Conservation (phyloP, 352 stramenopile genomes). For the Plasmopara halstedii region DNA sequence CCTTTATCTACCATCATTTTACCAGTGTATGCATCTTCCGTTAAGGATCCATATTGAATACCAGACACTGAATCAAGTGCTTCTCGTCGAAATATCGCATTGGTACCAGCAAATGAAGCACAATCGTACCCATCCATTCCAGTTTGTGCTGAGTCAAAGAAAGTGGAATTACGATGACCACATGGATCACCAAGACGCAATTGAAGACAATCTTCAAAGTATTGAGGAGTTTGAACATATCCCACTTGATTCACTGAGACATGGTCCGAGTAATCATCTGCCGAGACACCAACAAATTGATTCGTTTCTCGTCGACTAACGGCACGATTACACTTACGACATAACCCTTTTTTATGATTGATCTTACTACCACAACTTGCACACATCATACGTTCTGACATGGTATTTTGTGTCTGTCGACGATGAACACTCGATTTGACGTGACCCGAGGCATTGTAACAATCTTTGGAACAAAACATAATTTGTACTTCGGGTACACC, state of each 20-base stretch:
- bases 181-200: conserved; percentile 51
- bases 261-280: conserved; percentile 63
- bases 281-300: conserved; percentile 44
- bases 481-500: conserved; percentile 57
- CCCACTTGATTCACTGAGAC: conserved; percentile 64
- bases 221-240: conserved; percentile 68
- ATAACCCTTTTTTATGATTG: conserved; percentile 57
- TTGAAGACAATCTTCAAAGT: conserved; percentile 66
- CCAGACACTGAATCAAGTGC: conserved; percentile 64
- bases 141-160: conserved; percentile 66
- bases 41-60: conserved; percentile 70
- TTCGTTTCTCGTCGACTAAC: conserved; percentile 27
- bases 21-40: conserved; percentile 67
- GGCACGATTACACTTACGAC: conserved; percentile 48
- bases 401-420: conserved; percentile 61
- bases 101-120: conserved; percentile 64
- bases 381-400: conserved; percentile 56
- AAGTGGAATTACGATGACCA: conserved; percentile 64
- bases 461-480: conserved; percentile 76
- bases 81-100: conserved; percentile 68
- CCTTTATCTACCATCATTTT: conserved; percentile 81
- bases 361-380: conserved; percentile 55
- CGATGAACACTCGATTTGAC: conserved; percentile 55
- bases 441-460: conserved; percentile 63
- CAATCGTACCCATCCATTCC: conserved; percentile 70